A percentile compares a stretch with the other conserved stretches of the same genome.
These are phyloP conservation scores for Dothiorella sarmentorum DNA, from an alignment of 2,329 filamentous ascomycete species.

Conservation along the genomic window DNA sequence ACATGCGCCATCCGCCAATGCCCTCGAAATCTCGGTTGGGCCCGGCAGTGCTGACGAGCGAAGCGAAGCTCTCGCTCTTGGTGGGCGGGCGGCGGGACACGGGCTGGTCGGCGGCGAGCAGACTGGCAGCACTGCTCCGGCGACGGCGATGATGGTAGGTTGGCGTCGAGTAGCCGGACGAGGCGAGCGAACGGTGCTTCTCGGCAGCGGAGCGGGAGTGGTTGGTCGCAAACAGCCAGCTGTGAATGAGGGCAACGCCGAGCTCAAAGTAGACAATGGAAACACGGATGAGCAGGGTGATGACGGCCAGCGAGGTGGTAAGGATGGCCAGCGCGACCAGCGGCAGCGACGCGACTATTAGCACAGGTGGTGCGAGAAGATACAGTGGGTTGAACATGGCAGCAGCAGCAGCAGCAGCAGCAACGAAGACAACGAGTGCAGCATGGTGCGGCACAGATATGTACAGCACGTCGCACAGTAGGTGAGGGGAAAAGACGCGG, in stretches of 20 bases:
- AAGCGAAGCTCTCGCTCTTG: conserved; percentile 35
- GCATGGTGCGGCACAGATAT: conserved; percentile 6
- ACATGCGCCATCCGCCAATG: conserved; percentile 41
- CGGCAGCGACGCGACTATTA: conserved; percentile 38
- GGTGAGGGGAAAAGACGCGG: conserved; percentile 8
- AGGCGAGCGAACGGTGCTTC: conserved; percentile 21
- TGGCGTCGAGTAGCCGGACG: conserved; percentile 15
- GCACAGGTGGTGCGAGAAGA: conserved; percentile 33
- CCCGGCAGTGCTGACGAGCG: conserved; percentile 32
- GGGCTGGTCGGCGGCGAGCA: conserved; percentile 16
- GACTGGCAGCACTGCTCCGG: conserved; percentile 19
- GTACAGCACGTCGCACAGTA: background rate
- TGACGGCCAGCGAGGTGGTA: conserved; percentile 39
- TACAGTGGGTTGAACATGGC: conserved; percentile 25
- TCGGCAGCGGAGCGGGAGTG: conserved; percentile 22
- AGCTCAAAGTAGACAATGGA: conserved; percentile 43
- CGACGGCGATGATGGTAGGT: conserved; percentile 14
- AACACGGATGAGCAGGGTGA: conserved; percentile 38
- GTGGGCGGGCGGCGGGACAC: conserved; percentile 21
- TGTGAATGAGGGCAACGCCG: conserved; percentile 37
- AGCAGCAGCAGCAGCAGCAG: background rate
- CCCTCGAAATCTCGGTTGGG: conserved; percentile 42
- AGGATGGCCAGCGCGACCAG: conserved; percentile 37
- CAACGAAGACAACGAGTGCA: background rate
- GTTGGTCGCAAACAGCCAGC: conserved; percentile 29